Base-by-base conservation (phyloP, 176 grass and related monocot species). In the Chrysopogon serrulatus region DNA sequence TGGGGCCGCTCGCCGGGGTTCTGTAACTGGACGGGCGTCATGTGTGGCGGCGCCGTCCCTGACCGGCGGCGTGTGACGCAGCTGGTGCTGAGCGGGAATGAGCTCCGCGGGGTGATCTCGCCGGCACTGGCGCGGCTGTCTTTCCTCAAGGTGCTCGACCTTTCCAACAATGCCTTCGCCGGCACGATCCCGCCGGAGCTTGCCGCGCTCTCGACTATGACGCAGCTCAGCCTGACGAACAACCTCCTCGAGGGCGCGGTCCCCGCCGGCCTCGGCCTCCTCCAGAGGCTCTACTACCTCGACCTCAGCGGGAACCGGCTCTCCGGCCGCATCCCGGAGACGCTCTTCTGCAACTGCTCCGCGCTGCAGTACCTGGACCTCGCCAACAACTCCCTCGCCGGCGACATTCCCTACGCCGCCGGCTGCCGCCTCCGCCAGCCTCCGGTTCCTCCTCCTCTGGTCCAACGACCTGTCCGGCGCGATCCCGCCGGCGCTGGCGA, bases 331-430 rank as follows among this genome's bases (percentile, higher is more conserved):
- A 87, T 93, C 47, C 91, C 94, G 14, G 64, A 9, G 64, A 83
- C 81, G 10, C 76, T 96, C 5, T 96, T 96, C 90, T 96, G 94
- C 78, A 97, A 97, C 54, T 89, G 86, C 84, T 91, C 89, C 21
- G 82, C 89, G 10, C 19, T 97, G 70, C 94, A 97, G 79, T 97
- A 97, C 56, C 21, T 91, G 0, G 91, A 97, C 73, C 84, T 97
- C 51, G 74, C 91, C 34, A 90, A 93, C 78, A 97, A 97, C 78
- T 91, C 94, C 8, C 91, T 97, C 51, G 31, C 84, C 59, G 89
- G 94, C n/a, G 87, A 83, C 59, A 93, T 97, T 80, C 86, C 94
- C 17, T 93, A 89, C 73, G 16, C 65, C 53, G 64, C 45, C 23
- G 72, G 77, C 57, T 96, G 91, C 78, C 83, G 77, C 19, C 70